These are phyloP conservation scores for Citrullus mucosospermus DNA, from an alignment of 306 rosid species.

Conservation along the genomic window DNA sequence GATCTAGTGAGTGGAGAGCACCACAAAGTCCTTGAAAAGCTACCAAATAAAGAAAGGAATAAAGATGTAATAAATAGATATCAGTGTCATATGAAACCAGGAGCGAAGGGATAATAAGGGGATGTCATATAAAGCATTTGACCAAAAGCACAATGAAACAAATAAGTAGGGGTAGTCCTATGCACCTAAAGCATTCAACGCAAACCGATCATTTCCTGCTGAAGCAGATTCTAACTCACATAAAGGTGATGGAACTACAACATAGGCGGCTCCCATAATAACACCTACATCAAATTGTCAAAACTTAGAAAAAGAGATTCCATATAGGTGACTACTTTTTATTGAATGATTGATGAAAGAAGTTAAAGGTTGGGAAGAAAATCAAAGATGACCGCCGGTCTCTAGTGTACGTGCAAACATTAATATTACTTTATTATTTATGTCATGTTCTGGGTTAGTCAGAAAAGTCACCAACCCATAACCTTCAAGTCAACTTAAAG, in stretches of 20 bases:
- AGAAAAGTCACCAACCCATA: background rate
- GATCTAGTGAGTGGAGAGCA: conserved; percentile 17
- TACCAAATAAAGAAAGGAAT: conserved; percentile 8
- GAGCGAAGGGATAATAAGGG: background rate
- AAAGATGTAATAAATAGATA: conserved; percentile 9
- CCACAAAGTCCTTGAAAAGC: conserved; percentile 19
- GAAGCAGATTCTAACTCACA: conserved; percentile 33
- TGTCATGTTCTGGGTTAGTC: background rate
- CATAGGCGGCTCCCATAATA: conserved; percentile 49
- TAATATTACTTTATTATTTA: background rate
- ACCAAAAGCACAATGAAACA: conserved; percentile 2
- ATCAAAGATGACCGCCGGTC: background rate
- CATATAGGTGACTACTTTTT: background rate
- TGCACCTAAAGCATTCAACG: conserved; percentile 49
- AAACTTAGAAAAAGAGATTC: background rate
- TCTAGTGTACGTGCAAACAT: background rate
- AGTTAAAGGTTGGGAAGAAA: background rate
- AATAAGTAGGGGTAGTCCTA: conserved; percentile 12
- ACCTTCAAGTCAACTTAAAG: conserved; percentile 1
- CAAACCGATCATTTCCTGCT: conserved; percentile 37
- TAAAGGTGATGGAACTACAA: conserved; percentile 36
- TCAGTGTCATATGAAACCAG: background rate
- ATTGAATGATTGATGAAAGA: background rate
- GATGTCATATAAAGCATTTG: background rate
- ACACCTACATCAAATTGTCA: conserved; percentile 37